phyloP scores from a whole-genome alignment of 768 basidiomycete genomes.

The Strobilomyces confusus region DNA sequence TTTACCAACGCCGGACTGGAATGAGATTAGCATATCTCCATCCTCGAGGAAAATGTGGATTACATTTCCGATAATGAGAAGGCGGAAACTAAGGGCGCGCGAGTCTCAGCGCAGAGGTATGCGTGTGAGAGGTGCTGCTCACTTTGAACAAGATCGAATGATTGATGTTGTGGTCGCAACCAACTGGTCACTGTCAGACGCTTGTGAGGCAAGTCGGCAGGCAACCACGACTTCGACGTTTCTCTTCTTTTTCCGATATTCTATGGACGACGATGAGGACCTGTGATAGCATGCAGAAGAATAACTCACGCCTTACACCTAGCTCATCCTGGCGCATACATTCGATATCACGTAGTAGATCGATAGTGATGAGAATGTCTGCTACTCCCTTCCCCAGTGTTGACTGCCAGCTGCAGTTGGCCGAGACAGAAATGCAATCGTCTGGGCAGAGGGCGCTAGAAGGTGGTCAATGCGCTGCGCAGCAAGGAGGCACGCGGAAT shows the following conservation, averaged over 20 bases:
- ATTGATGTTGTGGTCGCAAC: slow-evolving; percentile 3
- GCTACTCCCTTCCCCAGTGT: background rate
- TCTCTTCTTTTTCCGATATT: slow-evolving; percentile 8
- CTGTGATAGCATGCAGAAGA: background rate
- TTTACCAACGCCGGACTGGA: background rate
- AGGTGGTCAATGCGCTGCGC: background rate
- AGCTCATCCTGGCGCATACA: background rate
- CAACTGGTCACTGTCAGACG: slow-evolving; percentile 4
- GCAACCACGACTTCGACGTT: background rate
- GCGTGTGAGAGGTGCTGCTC: background rate
- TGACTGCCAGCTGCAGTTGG: background rate
- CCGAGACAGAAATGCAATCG: background rate
- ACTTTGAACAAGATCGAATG: slow-evolving; percentile 12
- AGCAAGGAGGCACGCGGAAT: background rate
- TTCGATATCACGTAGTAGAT: background rate
- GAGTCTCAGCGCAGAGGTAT: background rate
- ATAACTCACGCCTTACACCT: slow-evolving; percentile 5
- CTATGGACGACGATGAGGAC: slow-evolving; percentile 1
- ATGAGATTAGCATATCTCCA: background rate
- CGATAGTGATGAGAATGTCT: background rate
- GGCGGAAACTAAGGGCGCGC: slow-evolving; percentile 6
- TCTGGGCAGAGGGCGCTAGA: background rate
- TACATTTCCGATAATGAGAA: slow-evolving; percentile 17
- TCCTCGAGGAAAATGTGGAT: background rate
- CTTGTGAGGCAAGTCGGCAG: background rate